Base-by-base conservation (phyloP, 176 grass and related monocot species). In the Phyllostachys edulis region DNA sequence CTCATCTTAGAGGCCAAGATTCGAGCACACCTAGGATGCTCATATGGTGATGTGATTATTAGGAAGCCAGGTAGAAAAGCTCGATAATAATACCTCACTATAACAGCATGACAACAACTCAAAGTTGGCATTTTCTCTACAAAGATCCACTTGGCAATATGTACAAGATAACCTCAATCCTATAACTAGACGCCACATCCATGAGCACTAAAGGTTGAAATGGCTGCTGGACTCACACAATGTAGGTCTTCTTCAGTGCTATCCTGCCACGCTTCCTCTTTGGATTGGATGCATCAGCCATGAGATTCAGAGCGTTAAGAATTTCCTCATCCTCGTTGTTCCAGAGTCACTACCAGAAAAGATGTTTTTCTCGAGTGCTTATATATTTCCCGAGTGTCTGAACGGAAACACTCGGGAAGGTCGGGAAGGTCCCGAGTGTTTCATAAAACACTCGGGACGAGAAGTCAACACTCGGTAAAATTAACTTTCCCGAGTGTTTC, bases 261-360 rank as follows among this genome's bases (percentile, higher is more conserved):
- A 89, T 92, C 73, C 86, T 89, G 26, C 83, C 81, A 34, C 88
- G 79, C 76, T 88, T 90, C 39, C 86, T 87, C 26, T 54, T 87
- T 5, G 71, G 82, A 64, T 47, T 88, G 45, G 77, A 85, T 37
- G 80, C 50, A 51, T 79, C 88, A 13, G 86, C 60, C 90, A 94
- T 94, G 75, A 83, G 80, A 56, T 83, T 89, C 13, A 97, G 86
- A 7, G 90, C 94, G 66, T 92, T 94, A 34, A 89, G 29, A 68
- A 97, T 89, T 32, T 97, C 92, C 34, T 89, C 86, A 66, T 91
- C 92, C 76, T 97, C 94, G 21, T 91, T 87, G 67, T 87, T 94
- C 78, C 94, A 97, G 8, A 97, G 82, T 83, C n/a, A n/a, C n/a
- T n/a, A n/a, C n/a, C n/a, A n/a, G n/a, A n/a, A n/a, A n/a, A n/a